Evolutionary conservation across 805 yeast species (phyloP).

Genomic region (Jamesozyma spencerorum): DNA sequence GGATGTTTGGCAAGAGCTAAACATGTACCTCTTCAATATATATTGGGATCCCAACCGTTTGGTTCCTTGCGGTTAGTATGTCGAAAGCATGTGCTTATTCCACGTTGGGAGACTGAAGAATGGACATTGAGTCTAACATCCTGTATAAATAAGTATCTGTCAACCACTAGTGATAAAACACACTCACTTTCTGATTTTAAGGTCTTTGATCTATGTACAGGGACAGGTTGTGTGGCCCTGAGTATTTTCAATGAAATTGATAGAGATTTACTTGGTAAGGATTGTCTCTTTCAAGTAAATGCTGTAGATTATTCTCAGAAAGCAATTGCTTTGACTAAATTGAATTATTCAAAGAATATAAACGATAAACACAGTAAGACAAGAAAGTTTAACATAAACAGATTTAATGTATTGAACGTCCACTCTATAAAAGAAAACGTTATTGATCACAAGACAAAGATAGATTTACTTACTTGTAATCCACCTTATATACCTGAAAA

Average conservation of each 20-base stretch:
- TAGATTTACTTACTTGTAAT: conserved; percentile 64
- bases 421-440: background rate
- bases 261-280: conserved; percentile 29
- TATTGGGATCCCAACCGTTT: conserved; percentile 81
- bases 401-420: background rate
- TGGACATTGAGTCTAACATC: conserved; percentile 50
- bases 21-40: conserved; percentile 71
- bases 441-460: conserved; percentile 1
- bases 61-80: conserved; percentile 58
- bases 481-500: conserved; percentile 70
- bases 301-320: conserved; percentile 50
- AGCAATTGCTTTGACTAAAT: conserved; percentile 38
- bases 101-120: conserved; percentile 93
- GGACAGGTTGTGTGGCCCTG: conserved; percentile 80
- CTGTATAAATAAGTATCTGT: background rate
- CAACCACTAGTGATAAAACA: too few relatives aligned
- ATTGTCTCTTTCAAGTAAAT: conserved; percentile 16
- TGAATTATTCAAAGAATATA: background rate
- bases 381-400: background rate
- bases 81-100: conserved; percentile 62
- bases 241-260: conserved; percentile 10
- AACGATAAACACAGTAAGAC: background rate
- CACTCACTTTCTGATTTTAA: too few relatives aligned
- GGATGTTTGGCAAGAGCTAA: conserved; percentile 49
- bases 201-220: conserved; percentile 71